These are phyloP conservation scores for Euphorbia tirucalli DNA, from an alignment of 345 rosid genomes.

Conservation along the genomic window DNA sequence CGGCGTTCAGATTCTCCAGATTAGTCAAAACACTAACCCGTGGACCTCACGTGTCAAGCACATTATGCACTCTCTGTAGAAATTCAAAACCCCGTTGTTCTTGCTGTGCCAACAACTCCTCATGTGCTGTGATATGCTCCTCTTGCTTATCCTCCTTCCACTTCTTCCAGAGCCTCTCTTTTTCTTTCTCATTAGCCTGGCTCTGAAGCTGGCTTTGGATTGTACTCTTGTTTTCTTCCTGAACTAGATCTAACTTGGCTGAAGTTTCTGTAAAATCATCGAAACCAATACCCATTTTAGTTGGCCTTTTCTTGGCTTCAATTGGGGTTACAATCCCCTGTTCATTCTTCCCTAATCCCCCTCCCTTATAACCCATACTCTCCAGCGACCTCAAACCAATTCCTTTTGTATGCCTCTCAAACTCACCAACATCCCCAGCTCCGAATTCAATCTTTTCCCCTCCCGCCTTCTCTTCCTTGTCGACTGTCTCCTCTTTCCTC, in stretches of 20 bases:
- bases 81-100: slow-evolving; percentile 74
- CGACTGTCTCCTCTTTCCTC: slow-evolving; percentile 57
- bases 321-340: slow-evolving; percentile 85
- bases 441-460: slow-evolving; percentile 40
- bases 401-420: slow-evolving; percentile 79
- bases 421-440: slow-evolving; percentile 50
- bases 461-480: slow-evolving; percentile 53
- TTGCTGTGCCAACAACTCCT: slow-evolving; percentile 69
- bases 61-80: slow-evolving; percentile 80
- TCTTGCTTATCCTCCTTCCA: slow-evolving; percentile 41
- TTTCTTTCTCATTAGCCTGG: slow-evolving; percentile 32
- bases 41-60: slow-evolving; percentile 91
- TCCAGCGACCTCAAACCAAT: slow-evolving; percentile 76
- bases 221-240: slow-evolving; percentile 61
- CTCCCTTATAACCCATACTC: slow-evolving; percentile 90
- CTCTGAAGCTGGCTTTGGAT: slow-evolving; percentile 17
- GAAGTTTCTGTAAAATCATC: slow-evolving; percentile 70
- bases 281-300: slow-evolving; percentile 90
- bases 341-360: slow-evolving; percentile 79
- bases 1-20: slow-evolving; percentile 86
- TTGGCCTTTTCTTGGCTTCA: slow-evolving; percentile 87
- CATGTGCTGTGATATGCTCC: slow-evolving; percentile 55
- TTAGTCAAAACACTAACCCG: slow-evolving; percentile 78
- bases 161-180: slow-evolving; percentile 66
- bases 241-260: slow-evolving; percentile 45